Evolutionary conservation across 2,329 filamentous ascomycete species (phyloP).

Genomic region (Fusarium sp.): DNA sequence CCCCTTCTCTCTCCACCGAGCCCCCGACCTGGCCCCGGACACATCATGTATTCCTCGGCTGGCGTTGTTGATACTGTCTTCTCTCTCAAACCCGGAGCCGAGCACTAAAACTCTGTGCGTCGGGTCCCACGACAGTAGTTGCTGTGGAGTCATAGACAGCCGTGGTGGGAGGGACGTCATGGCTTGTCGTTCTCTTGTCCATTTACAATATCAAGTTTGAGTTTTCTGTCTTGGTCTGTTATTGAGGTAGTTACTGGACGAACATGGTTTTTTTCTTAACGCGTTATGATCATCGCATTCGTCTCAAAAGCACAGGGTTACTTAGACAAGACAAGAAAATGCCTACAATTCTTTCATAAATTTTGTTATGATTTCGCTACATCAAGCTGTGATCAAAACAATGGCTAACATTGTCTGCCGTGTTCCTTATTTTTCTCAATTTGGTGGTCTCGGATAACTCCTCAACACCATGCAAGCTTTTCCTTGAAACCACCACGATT

Average conservation of each 20-base stretch:
- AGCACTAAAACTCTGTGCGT: constrained; percentile 20
- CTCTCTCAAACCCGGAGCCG: constrained; percentile 66
- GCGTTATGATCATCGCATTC: constrained; percentile 41
- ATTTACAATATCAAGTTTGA: constrained; percentile 30
- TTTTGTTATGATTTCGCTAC: constrained; percentile 23
- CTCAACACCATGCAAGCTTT: constrained; percentile 38
- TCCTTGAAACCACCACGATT: constrained; percentile 30
- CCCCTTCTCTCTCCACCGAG: constrained; percentile 37
- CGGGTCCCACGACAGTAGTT: constrained; percentile 62
- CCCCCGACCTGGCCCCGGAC: constrained; percentile 38
- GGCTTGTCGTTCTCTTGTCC: constrained; percentile 52
- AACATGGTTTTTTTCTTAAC: constrained; percentile 43
- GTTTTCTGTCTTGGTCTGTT: constrained; percentile 42
- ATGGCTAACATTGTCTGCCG: neutral
- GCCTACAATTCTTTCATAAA: constrained; percentile 36
- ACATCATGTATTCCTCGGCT: constrained; percentile 8
- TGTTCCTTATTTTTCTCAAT: constrained; percentile 3
- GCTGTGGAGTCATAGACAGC: constrained; percentile 55
- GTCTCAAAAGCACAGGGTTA: constrained; percentile 43
- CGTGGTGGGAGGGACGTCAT: constrained; percentile 74
- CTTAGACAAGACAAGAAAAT: constrained; percentile 48
- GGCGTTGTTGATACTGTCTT: constrained; percentile 68
- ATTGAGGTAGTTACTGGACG: constrained; percentile 35
- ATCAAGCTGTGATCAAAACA: neutral
- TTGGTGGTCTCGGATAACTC: constrained; percentile 24